These are phyloP conservation scores for Solanum pimpinellifolium DNA, from an alignment of 257 asterid genomes.

Conservation along the genomic window DNA sequence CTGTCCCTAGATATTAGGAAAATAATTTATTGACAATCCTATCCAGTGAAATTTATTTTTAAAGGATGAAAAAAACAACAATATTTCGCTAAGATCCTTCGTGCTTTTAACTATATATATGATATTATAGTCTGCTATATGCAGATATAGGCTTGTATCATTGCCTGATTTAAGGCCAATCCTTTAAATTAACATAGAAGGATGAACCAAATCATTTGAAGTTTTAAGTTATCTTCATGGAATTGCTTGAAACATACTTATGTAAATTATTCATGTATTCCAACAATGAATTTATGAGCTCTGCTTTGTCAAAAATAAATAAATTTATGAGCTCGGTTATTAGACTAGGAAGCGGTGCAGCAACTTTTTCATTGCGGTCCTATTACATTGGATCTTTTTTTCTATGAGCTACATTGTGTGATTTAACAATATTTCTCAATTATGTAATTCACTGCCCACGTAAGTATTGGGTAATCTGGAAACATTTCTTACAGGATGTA, in stretches of 20 bases:
- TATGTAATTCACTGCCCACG: neutral
- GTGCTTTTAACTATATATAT: neutral
- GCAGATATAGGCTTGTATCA: neutral
- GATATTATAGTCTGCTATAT: neutral
- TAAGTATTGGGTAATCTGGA: neutral
- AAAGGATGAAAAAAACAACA: neutral
- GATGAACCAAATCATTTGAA: neutral
- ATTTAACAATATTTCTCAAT: neutral
- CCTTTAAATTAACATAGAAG: neutral
- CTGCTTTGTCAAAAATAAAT: neutral
- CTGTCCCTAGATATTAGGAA: neutral
- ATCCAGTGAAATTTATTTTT: neutral
- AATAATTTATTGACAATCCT: neutral
- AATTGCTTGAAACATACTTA: neutral
- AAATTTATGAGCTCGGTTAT: neutral
- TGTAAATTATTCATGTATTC: neutral
- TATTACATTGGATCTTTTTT: neutral
- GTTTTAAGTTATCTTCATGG: neutral
- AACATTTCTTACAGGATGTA: neutral
- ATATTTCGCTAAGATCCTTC: neutral
- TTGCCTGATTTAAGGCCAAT: neutral
- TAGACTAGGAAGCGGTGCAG: neutral
- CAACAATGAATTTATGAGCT: neutral
- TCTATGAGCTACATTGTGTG: neutral
- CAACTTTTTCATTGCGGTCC: neutral